Evolutionary conservation across 345 rosid species (phyloP).

Genomic region (Gossypium stocksii): DNA sequence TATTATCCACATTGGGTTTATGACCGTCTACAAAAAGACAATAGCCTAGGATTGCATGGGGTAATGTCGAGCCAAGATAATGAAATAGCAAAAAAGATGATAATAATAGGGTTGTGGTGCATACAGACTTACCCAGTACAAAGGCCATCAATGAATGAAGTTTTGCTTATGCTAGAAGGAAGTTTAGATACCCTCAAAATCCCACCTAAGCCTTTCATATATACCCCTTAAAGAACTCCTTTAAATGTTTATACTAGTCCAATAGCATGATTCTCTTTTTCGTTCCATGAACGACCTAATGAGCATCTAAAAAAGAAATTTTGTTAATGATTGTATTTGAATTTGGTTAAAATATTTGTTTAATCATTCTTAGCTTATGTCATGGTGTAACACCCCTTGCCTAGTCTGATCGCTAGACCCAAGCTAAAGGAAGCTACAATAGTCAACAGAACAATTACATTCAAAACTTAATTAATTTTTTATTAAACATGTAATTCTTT

Average conservation of each 20-base stretch:
- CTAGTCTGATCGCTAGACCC: no score
- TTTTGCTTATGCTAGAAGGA: constrained; percentile 11
- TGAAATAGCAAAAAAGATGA: constrained; percentile 16
- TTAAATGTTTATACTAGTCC: background rate
- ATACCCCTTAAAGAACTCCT: constrained; percentile 8
- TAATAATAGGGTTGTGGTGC: constrained; percentile 18
- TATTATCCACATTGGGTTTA: constrained; percentile 17
- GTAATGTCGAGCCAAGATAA: background rate
- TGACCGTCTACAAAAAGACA: background rate
- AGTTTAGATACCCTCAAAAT: constrained; percentile 11
- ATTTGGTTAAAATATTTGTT: no score
- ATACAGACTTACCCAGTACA: constrained; percentile 5
- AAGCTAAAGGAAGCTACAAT: no score
- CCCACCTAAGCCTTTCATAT: constrained; percentile 16
- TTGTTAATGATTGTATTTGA: no score
- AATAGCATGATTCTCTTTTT: background rate
- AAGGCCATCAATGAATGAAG: constrained; percentile 18
- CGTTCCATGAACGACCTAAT: no score
- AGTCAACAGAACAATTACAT: no score
- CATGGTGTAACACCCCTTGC: no score
- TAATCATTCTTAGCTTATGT: no score
- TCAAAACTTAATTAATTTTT: no score
- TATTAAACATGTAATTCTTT: no score
- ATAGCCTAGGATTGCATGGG: background rate
- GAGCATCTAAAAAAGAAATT: no score